Evolutionary conservation across 352 stramenopile species (phyloP).

Genomic region (Plasmopara muralis): DNA sequence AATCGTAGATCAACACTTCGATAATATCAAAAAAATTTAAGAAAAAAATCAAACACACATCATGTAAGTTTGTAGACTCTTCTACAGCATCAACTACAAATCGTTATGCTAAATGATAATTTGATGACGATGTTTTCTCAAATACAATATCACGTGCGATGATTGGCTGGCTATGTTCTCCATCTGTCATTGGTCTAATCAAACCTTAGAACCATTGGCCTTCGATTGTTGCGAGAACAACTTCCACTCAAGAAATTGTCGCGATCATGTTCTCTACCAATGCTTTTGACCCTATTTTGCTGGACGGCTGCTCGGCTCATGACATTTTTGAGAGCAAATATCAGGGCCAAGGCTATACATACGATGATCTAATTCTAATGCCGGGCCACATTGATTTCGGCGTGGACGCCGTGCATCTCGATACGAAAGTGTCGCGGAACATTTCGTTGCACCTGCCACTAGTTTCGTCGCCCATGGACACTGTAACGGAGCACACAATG

Average conservation of each 20-base stretch:
- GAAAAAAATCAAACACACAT: too few relatives aligned
- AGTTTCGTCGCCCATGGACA: constrained; percentile 99
- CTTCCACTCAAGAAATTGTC: not conserved
- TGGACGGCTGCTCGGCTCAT: constrained; percentile 68
- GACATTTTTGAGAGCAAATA: constrained; percentile 87
- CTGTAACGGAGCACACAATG: constrained; percentile 99
- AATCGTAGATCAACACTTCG: too few relatives aligned
- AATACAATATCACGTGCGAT: too few relatives aligned
- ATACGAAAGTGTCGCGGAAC: constrained; percentile 90
- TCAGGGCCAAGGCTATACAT: constrained; percentile 75
- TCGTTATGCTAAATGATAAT: too few relatives aligned
- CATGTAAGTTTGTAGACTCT: too few relatives aligned
- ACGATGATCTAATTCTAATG: constrained; percentile 78
- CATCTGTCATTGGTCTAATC: not conserved
- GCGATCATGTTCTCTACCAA: constrained; percentile 9
- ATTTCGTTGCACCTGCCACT: constrained; percentile 95
- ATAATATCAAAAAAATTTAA: too few relatives aligned
- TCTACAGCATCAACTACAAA: too few relatives aligned
- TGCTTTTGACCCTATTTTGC: constrained; percentile 42
- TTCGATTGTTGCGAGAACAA: not conserved
- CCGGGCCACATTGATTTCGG: constrained; percentile 71
- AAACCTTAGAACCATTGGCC: not conserved
- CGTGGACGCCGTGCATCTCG: constrained; percentile 87
- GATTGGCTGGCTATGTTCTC: not conserved
- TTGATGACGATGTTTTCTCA: too few relatives aligned